Conservation (phyloP, 2,329 filamentous ascomycete species). For the Neofusicoccum ribis region DNA sequence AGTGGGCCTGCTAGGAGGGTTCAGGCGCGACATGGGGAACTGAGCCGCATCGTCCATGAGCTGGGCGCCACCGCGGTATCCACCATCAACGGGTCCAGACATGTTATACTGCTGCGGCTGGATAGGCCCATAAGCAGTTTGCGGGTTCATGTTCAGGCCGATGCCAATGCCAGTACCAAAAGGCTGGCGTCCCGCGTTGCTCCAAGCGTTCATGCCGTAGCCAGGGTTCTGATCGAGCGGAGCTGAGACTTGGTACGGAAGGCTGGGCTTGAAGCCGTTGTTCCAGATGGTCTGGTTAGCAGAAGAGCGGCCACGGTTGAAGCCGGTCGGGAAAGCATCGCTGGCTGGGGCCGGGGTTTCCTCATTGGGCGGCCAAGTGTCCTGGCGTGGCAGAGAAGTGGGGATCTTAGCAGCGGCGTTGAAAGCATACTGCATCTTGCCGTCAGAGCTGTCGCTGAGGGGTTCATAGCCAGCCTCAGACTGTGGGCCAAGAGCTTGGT, state of each 20-base stretch:
- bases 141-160: background rate
- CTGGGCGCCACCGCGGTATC: conserved; percentile 32
- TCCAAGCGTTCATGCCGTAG: background rate
- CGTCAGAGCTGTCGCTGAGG: conserved; percentile 49
- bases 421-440: conserved; percentile 52
- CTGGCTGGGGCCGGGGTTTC: conserved; percentile 60
- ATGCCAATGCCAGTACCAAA: conserved; percentile 4
- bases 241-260: conserved; percentile 1
- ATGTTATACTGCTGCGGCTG: conserved; percentile 13
- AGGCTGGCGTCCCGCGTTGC: conserved; percentile 4
- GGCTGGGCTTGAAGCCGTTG: conserved; percentile 22
- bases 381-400: conserved; percentile 45
- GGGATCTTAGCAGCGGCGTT: conserved; percentile 45
- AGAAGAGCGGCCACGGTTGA: conserved; percentile 37
- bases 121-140: background rate
- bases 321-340: conserved; percentile 55
- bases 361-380: conserved; percentile 55
- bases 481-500: conserved; percentile 54
- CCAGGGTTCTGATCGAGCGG: background rate
- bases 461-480: conserved; percentile 52
- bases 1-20: conserved; percentile 37
- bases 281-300: conserved; percentile 60
- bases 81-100: conserved; percentile 5
- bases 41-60: conserved; percentile 40
- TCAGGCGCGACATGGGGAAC: conserved; percentile 36